A percentile compares a stretch with the other conserved stretches of the same genome.
Conservation (phyloP, 2,329 filamentous ascomycete species). For the Colletotrichum costaricense region DNA sequence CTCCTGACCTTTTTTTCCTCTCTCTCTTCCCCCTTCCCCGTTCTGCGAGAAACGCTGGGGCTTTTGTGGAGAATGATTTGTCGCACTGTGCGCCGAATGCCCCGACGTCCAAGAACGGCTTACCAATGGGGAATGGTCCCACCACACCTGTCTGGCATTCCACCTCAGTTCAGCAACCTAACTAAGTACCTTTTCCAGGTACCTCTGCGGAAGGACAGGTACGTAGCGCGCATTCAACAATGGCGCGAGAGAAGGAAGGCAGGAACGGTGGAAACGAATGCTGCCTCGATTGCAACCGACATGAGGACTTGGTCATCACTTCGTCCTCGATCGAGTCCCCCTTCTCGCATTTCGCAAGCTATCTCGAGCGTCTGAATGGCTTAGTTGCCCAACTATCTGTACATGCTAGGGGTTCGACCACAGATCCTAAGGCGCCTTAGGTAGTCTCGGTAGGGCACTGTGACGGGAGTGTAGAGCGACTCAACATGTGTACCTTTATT, state of each 20-base stretch:
- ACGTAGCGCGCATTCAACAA: background rate
- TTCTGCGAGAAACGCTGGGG: slow-evolving; percentile 19
- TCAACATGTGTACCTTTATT: background rate
- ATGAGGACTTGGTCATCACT: no score
- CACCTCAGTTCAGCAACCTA: background rate
- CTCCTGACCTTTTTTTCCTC: background rate
- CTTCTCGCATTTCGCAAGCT: background rate
- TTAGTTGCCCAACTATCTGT: background rate
- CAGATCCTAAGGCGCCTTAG: background rate
- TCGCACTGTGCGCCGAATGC: slow-evolving; percentile 23
- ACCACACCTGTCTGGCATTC: background rate
- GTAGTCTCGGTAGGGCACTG: background rate
- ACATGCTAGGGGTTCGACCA: background rate
- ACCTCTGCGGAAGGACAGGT: background rate
- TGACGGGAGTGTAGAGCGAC: background rate
- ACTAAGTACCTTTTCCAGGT: background rate
- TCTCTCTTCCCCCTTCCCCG: slow-evolving; percentile 12
- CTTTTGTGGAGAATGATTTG: background rate
- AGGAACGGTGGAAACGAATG: background rate
- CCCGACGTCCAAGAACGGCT: slow-evolving; percentile 10
- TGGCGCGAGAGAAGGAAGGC: background rate
- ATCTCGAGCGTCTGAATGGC: no score
- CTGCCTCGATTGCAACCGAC: background rate
- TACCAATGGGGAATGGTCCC: slow-evolving; percentile 28
- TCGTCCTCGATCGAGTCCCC: background rate